Percentiles rank a stretch among this genome's conserved stretches.
Conservation (phyloP, 1,284 basidiomycete species). For the Salmacisia buchloeana region DNA sequence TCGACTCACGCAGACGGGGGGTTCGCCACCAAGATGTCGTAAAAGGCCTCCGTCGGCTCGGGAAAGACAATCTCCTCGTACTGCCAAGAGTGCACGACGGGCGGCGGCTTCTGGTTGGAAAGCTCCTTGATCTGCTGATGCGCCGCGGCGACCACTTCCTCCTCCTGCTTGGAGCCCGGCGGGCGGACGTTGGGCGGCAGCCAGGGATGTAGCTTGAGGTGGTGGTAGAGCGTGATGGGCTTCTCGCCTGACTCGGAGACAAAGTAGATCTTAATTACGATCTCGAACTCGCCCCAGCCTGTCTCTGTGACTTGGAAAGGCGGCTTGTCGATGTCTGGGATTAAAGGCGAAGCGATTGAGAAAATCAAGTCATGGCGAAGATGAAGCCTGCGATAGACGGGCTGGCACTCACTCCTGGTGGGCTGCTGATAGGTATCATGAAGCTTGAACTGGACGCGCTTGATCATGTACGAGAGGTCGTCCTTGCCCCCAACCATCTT, state of each 20-base stretch:
- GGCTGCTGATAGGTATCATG: constrained; percentile 95
- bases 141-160: constrained; percentile 1
- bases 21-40: constrained; percentile 72
- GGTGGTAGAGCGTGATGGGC: constrained; percentile 76
- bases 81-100: constrained; percentile 78
- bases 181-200: constrained; percentile 45
- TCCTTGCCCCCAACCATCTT: constrained; percentile 48
- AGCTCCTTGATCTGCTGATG: constrained; percentile 9
- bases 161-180: constrained; percentile 6
- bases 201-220: constrained; percentile 96
- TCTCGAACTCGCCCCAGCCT: constrained; percentile 99
- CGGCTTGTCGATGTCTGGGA: constrained; percentile 76
- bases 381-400: background rate
- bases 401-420: constrained; percentile 66
- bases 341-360: background rate
- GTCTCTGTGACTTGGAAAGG: constrained; percentile 95
- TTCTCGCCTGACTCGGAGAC: constrained; percentile 88
- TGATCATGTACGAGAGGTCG: constrained; percentile 53
- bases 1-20: constrained; percentile 73
- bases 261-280: constrained; percentile 88
- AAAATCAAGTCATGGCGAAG: background rate
- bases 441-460: constrained; percentile 91
- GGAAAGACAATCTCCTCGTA: constrained; percentile 97
- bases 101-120: constrained; percentile 6
- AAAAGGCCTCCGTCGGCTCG: constrained; percentile 84